Percentiles rank a stretch among this genome's conserved stretches.
Conservation (phyloP, 371 early-diverging fungal species). For the Apophysomyces trapeziformis region DNA sequence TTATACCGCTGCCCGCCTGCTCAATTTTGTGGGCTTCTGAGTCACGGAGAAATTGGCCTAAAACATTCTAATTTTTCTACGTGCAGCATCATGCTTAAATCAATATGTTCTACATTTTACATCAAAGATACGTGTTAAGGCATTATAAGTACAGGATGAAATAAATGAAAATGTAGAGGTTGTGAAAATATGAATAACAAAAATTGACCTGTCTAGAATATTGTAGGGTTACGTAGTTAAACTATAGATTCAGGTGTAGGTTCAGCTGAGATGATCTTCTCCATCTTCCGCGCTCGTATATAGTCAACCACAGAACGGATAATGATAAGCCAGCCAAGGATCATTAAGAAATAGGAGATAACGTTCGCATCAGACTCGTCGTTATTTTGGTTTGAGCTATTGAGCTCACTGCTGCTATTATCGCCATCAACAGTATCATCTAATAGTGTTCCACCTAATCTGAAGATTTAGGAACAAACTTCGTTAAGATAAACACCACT, state of each 20-base stretch:
- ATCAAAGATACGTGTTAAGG: too few relatives aligned
- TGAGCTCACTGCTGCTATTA: constrained; percentile 21
- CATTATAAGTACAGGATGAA: neutral
- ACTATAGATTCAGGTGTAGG: constrained; percentile 37
- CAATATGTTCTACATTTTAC: too few relatives aligned
- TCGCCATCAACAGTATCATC: constrained; percentile 39
- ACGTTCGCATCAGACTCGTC: constrained; percentile 37
- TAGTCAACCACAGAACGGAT: constrained; percentile 59
- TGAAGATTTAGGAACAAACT: constrained; percentile 16
- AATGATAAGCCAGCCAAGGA: constrained; percentile 64
- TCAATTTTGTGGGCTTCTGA: too few relatives aligned
- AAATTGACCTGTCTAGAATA: neutral
- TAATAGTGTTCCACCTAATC: constrained; percentile 53
- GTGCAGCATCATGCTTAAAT: neutral
- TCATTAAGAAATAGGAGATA: constrained; percentile 54
- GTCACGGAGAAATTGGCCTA: too few relatives aligned
- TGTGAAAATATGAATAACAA: neutral
- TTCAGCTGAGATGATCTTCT: constrained; percentile 47
- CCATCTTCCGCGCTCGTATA: constrained; percentile 53
- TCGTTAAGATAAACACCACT: constrained; percentile 15
- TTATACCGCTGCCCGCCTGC: too few relatives aligned
- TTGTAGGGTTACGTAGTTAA: neutral
- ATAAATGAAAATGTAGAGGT: neutral
- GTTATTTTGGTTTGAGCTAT: constrained; percentile 19
- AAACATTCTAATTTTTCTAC: neutral